Base-by-base conservation (phyloP, 169 alveolate species). In the Plasmodium sp. region DNA sequence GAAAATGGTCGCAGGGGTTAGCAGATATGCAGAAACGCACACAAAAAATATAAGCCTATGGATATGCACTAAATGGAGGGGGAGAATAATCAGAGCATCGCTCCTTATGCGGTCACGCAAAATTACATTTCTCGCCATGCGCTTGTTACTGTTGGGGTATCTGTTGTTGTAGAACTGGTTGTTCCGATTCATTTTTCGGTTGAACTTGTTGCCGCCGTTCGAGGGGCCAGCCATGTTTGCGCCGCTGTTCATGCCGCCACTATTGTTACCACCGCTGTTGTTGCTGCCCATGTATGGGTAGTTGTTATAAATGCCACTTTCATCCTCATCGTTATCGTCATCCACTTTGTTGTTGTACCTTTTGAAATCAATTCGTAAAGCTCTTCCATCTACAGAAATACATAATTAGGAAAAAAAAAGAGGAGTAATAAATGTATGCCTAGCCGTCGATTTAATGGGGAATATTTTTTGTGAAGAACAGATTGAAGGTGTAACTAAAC, bases 291-390 rank as follows among this genome's bases (percentile, higher is more conserved):
- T 43, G 96, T 73, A 45, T 93, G 31, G 58, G 77, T 84, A 48
- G 94, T 73, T 81, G 22, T 80, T 51, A 54, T 18, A 22, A 92
- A 81, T 39, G 92, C 43, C 56, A 85, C 72, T 45, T 45, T 75
- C 86, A 62, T 81, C 90, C 56, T 73, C 84, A 94, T 48, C 56
- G 93, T 22, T 43, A 74, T 14, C 83, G 36, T 22, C 84, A n/a
- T 7, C 81, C 62, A 43, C 39, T 54, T 62, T 67, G 31, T 58
- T 54, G 27, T 86, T 84, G 75, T 84, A 36, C 58, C 67, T 95
- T 95, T 54, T 80, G 80, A 36, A 92, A 74, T 83, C 93, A 84
- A 91, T 90, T 54, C 90, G 84, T 82, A 92, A 83, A 36, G 94
- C 93, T 56, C 94, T 83, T 33, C 94, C 94, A 16, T 93, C 96